Conservation (phyloP, 805 yeast genomes). For the Sporopachydermia quercuum region DNA sequence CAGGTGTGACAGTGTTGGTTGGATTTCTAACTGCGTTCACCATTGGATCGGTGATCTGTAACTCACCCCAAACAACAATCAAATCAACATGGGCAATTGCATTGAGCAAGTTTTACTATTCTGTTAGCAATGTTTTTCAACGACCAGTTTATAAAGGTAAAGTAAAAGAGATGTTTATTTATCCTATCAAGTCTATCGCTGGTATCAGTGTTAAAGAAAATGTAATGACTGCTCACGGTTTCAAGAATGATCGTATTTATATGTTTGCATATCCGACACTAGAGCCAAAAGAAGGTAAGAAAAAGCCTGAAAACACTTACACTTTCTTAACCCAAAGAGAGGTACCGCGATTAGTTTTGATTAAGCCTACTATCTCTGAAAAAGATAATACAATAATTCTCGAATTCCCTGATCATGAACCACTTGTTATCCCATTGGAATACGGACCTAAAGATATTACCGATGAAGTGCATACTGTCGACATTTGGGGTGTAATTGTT, state of each 20-base stretch:
- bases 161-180: slow-evolving; percentile 11
- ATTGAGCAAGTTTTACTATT: too few species aligned
- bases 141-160: slow-evolving; percentile 4
- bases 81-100: too few species aligned
- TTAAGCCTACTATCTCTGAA: slow-evolving; percentile 10
- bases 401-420: slow-evolving; percentile 9
- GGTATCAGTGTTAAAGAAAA: slow-evolving; percentile 14
- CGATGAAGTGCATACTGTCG: slow-evolving; percentile 5
- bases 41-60: too few species aligned
- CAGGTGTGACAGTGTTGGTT: too few species aligned
- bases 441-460: too few species aligned
- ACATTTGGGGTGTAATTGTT: slow-evolving; percentile 16
- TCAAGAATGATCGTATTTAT: slow-evolving; percentile 18
- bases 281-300: not conserved
- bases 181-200: slow-evolving; percentile 20
- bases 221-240: slow-evolving; percentile 16
- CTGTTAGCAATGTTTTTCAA: not conserved
- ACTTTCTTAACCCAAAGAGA: slow-evolving; percentile 17
- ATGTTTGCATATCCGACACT: slow-evolving; percentile 13
- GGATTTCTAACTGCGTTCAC: too few species aligned
- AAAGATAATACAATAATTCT: slow-evolving; percentile 7
- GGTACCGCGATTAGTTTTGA: slow-evolving; percentile 13
- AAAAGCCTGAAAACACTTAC: slow-evolving; percentile 3
- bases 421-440: slow-evolving; percentile 4
- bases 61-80: too few species aligned